These are phyloP conservation scores for Cyberlindnera euphorbiae DNA, from an alignment of 805 yeast genomes.

Conservation along the genomic window DNA sequence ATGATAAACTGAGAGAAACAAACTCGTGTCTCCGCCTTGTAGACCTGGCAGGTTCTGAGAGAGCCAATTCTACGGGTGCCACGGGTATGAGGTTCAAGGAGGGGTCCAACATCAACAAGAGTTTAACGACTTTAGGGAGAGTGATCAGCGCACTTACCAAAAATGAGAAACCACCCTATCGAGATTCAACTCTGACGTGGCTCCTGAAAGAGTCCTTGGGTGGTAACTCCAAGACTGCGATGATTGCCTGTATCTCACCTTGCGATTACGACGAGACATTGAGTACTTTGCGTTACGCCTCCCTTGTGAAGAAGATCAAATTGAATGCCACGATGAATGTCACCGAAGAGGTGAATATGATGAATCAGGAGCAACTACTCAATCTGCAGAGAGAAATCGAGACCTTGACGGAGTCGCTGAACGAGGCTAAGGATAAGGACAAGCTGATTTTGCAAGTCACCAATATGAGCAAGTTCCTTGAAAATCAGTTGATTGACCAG, in stretches of 20 bases:
- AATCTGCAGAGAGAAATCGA: conserved; percentile 21
- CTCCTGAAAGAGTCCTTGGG: conserved; percentile 70
- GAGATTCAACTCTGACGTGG: conserved; percentile 77
- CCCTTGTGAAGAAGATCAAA: conserved; percentile 64
- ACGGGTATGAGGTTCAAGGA: conserved; percentile 61
- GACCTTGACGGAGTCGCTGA: conserved; percentile 14
- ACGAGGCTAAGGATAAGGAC: conserved; percentile 21
- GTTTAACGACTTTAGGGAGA: conserved; percentile 73
- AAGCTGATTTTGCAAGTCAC: conserved; percentile 16
- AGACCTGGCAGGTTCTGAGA: conserved; percentile 81
- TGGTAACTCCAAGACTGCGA: conserved; percentile 82
- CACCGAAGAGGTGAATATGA: conserved; percentile 12
- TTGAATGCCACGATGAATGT: conserved; percentile 52
- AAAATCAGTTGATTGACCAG: conserved; percentile 26
- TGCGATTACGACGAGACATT: conserved; percentile 72
- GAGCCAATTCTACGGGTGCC: conserved; percentile 58
- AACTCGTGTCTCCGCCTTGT: conserved; percentile 63
- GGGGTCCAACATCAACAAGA: conserved; percentile 73
- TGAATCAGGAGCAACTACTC: conserved; percentile 8
- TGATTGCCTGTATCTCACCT: conserved; percentile 86
- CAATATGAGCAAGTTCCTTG: conserved; percentile 24
- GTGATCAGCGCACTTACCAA: conserved; percentile 51
- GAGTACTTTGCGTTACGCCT: conserved; percentile 75
- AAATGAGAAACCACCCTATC: conserved; percentile 28
- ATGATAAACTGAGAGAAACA: conserved; percentile 42